Conservation (phyloP, 2,329 filamentous ascomycete genomes). For the Cladosporium sp. region DNA sequence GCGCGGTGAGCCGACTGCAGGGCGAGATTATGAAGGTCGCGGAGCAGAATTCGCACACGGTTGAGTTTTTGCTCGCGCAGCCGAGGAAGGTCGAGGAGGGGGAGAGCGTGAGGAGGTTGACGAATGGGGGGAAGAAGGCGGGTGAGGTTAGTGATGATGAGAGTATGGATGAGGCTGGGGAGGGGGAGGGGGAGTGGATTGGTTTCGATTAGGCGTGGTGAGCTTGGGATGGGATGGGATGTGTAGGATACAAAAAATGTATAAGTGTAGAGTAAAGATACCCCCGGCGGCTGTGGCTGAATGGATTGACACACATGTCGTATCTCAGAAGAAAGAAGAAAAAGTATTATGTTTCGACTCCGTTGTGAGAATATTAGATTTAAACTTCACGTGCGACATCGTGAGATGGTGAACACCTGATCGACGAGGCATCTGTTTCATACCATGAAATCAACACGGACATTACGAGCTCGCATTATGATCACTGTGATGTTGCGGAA, state of each 20-base stretch:
- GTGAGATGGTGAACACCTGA: too few species aligned
- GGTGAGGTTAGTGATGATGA: slow-evolving; percentile 17
- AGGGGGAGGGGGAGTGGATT: slow-evolving; percentile 31
- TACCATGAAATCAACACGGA: too few species aligned
- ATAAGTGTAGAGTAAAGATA: slow-evolving; percentile 5
- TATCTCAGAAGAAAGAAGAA: too few species aligned
- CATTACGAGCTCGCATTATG: too few species aligned
- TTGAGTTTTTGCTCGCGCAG: slow-evolving; percentile 68
- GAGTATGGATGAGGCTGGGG: slow-evolving; percentile 31
- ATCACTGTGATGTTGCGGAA: too few species aligned
- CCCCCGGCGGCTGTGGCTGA: too few species aligned
- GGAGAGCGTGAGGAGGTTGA: slow-evolving; percentile 6
- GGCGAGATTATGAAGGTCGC: slow-evolving; percentile 78
- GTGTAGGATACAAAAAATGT: too few species aligned
- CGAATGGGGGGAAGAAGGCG: slow-evolving; percentile 9
- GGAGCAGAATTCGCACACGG: slow-evolving; percentile 83
- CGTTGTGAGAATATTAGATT: too few species aligned
- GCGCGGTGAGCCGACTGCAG: slow-evolving; percentile 74
- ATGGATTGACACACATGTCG: not conserved
- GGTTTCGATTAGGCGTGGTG: slow-evolving; percentile 26
- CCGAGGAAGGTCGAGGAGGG: slow-evolving; percentile 19
- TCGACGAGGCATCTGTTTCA: too few species aligned
- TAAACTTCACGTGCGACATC: too few species aligned
- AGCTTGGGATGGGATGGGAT: too few species aligned
- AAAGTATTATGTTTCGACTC: too few species aligned